Evolutionary conservation across 1,284 basidiomycete genomes (phyloP).

Genomic region (Somion occarium): DNA sequence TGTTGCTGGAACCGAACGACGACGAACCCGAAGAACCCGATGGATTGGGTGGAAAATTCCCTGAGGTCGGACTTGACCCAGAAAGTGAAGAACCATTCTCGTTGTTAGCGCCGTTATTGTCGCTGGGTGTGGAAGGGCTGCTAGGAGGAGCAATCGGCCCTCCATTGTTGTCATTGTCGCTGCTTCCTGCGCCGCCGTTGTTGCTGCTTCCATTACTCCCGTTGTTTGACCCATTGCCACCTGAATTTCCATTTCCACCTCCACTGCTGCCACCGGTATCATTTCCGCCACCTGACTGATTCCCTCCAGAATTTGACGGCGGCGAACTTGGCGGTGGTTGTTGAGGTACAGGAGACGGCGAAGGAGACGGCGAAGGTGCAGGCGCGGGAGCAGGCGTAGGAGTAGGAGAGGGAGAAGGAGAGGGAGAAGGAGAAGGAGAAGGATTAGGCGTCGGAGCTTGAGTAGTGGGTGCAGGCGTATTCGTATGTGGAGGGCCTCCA

Average conservation of each 20-base stretch:
- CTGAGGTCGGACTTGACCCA: not conserved
- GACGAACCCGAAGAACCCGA: not conserved
- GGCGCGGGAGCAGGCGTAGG: slow-evolving; percentile 7
- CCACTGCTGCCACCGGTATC: slow-evolving; percentile 5
- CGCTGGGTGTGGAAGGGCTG: not conserved
- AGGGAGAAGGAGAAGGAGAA: slow-evolving; percentile 11
- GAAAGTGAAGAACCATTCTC: not conserved
- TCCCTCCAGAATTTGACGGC: slow-evolving; percentile 3
- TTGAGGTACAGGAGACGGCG: not conserved
- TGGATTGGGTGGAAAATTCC: not conserved
- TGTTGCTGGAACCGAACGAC: slow-evolving; percentile 1
- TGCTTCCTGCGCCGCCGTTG: not conserved
- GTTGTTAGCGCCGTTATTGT: not conserved
- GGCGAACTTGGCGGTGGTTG: not conserved
- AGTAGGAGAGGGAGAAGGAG: slow-evolving; percentile 5
- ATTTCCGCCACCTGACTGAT: slow-evolving; percentile 3
- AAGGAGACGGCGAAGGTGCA: not conserved
- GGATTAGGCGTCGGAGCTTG: slow-evolving; percentile 7
- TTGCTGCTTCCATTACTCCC: not conserved
- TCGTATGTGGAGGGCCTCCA: slow-evolving; percentile 16
- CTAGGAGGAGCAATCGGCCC: too few species aligned
- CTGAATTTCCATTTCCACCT: slow-evolving; percentile 1
- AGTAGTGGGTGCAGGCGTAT: slow-evolving; percentile 5
- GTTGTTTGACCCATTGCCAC: slow-evolving; percentile 1
- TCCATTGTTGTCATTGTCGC: too few species aligned